phyloP scores from a whole-genome alignment of 805 yeast genomes.

The Ogataea chonburiensis region DNA sequence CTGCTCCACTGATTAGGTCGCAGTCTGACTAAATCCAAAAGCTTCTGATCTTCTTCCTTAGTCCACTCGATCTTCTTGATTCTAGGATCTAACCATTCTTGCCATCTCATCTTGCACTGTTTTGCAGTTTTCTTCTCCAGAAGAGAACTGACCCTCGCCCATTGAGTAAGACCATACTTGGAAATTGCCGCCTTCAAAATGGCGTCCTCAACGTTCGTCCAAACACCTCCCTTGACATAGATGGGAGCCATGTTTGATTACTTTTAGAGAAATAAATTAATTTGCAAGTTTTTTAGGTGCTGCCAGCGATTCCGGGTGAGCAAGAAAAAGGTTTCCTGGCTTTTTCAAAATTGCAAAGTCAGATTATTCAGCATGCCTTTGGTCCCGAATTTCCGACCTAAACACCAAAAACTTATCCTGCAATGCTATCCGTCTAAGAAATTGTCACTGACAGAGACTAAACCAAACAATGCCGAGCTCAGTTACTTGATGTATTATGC shows the following conservation, averaged over 20 bases:
- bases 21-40: constrained; percentile 62
- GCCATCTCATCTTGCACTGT: constrained; percentile 93
- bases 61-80: constrained; percentile 68
- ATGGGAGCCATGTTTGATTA: constrained; percentile 50
- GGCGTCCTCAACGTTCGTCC: constrained; percentile 87
- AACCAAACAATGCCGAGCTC: constrained; percentile 89
- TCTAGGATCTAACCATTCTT: constrained; percentile 78
- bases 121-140: constrained; percentile 82
- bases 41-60: constrained; percentile 68
- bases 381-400: constrained; percentile 43
- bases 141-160: constrained; percentile 90
- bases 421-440: constrained; percentile 93
- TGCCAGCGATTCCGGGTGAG: constrained; percentile 8
- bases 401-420: constrained; percentile 84
- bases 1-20: constrained; percentile 95
- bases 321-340: constrained; percentile 13
- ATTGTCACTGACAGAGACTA: constrained; percentile 58
- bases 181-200: constrained; percentile 86
- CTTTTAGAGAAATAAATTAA: too few species aligned
- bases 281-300: constrained; percentile 5
- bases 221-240: constrained; percentile 82
- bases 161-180: constrained; percentile 90
- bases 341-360: constrained; percentile 2
- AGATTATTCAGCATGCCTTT: constrained; percentile 16
- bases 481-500: constrained; percentile 88